These are phyloP conservation scores for Aspergillus baeticus DNA, from an alignment of 495 filamentous ascomycete genomes.

Conservation along the genomic window DNA sequence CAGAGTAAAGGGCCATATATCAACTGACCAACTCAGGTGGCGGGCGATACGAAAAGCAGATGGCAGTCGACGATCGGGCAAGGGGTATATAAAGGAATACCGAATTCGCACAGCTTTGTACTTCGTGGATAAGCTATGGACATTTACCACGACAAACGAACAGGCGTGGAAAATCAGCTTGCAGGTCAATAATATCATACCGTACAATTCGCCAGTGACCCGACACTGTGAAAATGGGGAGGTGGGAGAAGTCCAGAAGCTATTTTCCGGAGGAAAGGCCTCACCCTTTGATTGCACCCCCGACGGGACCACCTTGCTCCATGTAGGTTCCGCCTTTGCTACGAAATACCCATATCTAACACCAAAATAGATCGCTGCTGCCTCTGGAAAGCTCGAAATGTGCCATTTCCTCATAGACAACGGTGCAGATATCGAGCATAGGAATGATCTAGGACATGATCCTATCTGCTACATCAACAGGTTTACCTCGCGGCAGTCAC, in stretches of 20 bases:
- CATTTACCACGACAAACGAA: background rate
- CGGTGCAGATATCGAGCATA: background rate
- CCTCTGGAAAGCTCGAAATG: background rate
- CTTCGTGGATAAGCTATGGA: constrained; percentile 2
- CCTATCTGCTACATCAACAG: background rate
- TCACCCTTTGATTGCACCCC: background rate
- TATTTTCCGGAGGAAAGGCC: background rate
- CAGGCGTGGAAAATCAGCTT: background rate
- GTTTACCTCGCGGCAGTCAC: no score
- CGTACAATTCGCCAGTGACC: background rate
- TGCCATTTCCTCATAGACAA: background rate
- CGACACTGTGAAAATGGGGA: background rate
- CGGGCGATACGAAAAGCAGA: background rate
- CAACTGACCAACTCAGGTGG: background rate
- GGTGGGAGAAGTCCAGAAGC: background rate
- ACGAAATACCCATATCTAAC: no score
- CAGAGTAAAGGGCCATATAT: background rate
- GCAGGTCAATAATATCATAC: background rate
- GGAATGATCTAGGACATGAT: background rate
- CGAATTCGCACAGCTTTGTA: background rate
- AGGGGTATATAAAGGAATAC: background rate
- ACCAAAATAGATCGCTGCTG: background rate
- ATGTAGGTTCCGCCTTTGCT: no score
- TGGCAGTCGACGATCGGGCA: background rate
- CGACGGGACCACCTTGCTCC: background rate